A percentile compares a stretch with the other conserved stretches of the same genome.
Evolutionary conservation across 306 rosid genomes (phyloP).

Genomic region (Vigna angularis): DNA sequence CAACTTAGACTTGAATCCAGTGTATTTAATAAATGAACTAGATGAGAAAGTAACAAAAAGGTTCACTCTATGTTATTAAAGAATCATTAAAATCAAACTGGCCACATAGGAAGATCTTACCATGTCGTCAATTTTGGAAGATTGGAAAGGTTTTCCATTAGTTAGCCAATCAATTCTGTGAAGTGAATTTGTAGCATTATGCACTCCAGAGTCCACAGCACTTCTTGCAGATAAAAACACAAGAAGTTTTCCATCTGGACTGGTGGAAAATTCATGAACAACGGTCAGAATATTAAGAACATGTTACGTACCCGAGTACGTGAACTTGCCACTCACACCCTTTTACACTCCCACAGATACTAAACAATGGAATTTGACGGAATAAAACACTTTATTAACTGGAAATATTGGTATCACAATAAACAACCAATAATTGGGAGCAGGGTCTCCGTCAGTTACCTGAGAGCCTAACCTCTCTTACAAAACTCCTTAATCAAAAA

Average conservation of each 20-base stretch:
- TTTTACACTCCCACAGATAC: too few relatives aligned
- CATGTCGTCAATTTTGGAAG: constrained; percentile 62
- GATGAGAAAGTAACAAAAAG: constrained; percentile 7
- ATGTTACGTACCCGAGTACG: too few relatives aligned
- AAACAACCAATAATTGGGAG: too few relatives aligned
- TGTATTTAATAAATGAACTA: not conserved
- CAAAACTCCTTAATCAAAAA: too few relatives aligned
- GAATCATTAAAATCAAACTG: constrained; percentile 30
- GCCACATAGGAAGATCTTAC: constrained; percentile 55
- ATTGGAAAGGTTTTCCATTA: constrained; percentile 51
- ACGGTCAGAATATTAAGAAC: constrained; percentile 34
- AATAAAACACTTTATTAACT: too few relatives aligned
- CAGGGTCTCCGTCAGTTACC: too few relatives aligned
- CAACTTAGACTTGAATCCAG: not conserved
- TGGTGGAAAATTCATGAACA: constrained; percentile 48
- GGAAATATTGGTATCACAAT: too few relatives aligned
- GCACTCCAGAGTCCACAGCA: constrained; percentile 88
- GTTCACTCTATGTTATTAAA: constrained; percentile 2
- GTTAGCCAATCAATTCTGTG: constrained; percentile 86
- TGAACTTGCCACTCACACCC: too few relatives aligned
- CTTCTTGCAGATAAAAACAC: constrained; percentile 76
- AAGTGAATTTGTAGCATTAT: constrained; percentile 81
- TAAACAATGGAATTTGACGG: too few relatives aligned
- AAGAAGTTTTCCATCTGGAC: constrained; percentile 83
- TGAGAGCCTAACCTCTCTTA: too few relatives aligned